Evolutionary conservation across 164 flowering plant genomes (phyloP).

Genomic region (Chimonanthus salicifolius): DNA sequence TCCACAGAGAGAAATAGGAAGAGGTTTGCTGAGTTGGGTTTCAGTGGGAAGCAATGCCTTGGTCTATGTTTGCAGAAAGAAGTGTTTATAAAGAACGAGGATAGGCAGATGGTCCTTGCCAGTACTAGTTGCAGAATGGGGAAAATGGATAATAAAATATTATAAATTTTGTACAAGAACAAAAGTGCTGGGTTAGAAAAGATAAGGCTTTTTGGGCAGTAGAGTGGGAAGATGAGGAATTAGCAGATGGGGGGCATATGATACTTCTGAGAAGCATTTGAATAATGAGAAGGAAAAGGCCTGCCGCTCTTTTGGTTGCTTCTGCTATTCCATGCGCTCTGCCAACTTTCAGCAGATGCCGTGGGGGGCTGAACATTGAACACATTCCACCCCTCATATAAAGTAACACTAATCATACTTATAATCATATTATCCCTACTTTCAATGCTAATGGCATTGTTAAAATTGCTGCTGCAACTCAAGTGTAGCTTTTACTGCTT

Average conservation of each 20-base stretch:
- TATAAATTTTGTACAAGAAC: conserved; percentile 15
- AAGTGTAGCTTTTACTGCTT: no score
- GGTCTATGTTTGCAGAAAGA: background rate
- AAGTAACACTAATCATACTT: background rate
- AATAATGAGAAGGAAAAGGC: conserved; percentile 29
- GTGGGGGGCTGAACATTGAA: conserved; percentile 20
- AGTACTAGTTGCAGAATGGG: conserved; percentile 10
- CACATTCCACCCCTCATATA: background rate
- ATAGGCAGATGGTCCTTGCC: conserved; percentile 8
- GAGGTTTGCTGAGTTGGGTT: background rate
- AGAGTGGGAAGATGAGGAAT: conserved; percentile 42
- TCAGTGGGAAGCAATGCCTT: background rate
- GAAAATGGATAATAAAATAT: conserved; percentile 8
- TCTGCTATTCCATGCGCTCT: conserved; percentile 50
- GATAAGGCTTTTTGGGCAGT: conserved; percentile 38
- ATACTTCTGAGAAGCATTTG: conserved; percentile 38
- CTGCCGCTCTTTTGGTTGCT: conserved; percentile 46
- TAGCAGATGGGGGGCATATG: conserved; percentile 56
- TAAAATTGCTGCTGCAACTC: background rate
- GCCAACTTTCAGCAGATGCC: conserved; percentile 30
- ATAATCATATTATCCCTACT: background rate
- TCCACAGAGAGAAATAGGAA: background rate
- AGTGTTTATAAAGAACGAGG: conserved; percentile 22
- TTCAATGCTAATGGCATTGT: background rate
- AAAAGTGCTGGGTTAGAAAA: conserved; percentile 10